Evolutionary conservation across 2,329 filamentous ascomycete species (phyloP), one percentile per base, ranked within the genome.

Genomic region (Cytospora piceicola): DNA sequence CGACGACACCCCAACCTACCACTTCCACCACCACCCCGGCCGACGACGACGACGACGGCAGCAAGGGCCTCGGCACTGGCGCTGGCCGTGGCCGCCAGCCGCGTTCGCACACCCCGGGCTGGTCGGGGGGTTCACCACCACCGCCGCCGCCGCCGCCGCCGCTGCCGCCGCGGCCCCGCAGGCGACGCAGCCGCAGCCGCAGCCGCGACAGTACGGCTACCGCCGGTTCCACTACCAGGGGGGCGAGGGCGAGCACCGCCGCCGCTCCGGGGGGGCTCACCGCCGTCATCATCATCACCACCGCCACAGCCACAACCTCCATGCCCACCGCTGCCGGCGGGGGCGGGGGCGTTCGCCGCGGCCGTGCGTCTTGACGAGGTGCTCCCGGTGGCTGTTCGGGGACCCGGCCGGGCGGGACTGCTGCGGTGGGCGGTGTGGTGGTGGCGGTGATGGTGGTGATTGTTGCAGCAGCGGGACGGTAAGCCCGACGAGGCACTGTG

Each of bases 401-500:
- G 54, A 58, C 17, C 58, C 65, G 17, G 34, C 64, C 2, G 54
- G 24, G 9, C 54, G 46, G 12, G 32, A 42, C 36, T 17, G 12
- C 29, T 53, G 55, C 20, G 54, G 36, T 14, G 32, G 49, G 14
- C 9, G n/a, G 29, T 20, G 29, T 15, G 34, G n/a, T n/a, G 51
- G 17, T 14, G 32, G 36, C 17, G 53, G 53, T 17, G 52, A 1
- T 7, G 52, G 30, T 24, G 39, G n/a, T 1, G 42, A 53, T 17
- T 12, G 30, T 15, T 30, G 54, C 6, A 30, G 30, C 17, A 52
- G 30, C 17, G 42, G 8, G 29, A 34, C 32, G 9, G n/a, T 22
- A n/a, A 65, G 58, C 20, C 65, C 65, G 54, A 67, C 30, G 17
- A 42, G 55, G 36, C 65, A 65, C 22, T 63, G 55, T 17, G 65